Base-by-base conservation (phyloP, 768 basidiomycete species). In the Boletus reticulatus region DNA sequence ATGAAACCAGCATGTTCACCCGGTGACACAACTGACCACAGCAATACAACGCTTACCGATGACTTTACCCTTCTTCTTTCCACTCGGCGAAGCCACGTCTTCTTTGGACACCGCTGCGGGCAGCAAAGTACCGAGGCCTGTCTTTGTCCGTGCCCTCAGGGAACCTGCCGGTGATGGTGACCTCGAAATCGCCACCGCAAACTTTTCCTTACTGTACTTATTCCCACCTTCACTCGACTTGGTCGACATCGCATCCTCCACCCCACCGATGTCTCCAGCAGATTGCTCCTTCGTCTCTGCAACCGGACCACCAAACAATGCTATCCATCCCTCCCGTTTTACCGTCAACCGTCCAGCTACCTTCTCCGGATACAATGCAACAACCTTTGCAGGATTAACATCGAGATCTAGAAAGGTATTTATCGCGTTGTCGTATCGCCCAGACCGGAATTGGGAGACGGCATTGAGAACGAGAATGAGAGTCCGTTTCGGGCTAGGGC, bases 361-460 rank as follows among this genome's bases (percentile, higher is more conserved):
- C 13, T 78, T 77, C 36, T 89, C 84, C 0, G 92, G 90, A 70
- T 92, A 99, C 7, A 98, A 75, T 2, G 94, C 88, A 20, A 98
- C 80, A 4, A 99, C 92, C 65, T 94, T 93, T 0, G 95, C 92
- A 0, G 97, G 97, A 64, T 95, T 95, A 61, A 94, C 77, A 60
- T 98, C 88, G 41, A 96, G 84, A 41, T 88, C 84, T 46, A 94
- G 81, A 69, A 98, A 94, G 0, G 85, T 82, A 66, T 97, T 87
- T 53, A 98, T 88, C 1, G 96, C 94, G 1, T 76, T 73, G 57
- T 89, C 87, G 64, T 84, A 95, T 54, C 85, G 79, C 9, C 79
- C 81, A 9, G 77, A 73, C 4, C 81, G 79, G 71, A 95, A 95
- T 56, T 88, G 82, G 0, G 88, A 77, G 0, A 97, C 86, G 0